Conservation (phyloP, 73 alveolate species). For the Paramecium sonneborni region DNA sequence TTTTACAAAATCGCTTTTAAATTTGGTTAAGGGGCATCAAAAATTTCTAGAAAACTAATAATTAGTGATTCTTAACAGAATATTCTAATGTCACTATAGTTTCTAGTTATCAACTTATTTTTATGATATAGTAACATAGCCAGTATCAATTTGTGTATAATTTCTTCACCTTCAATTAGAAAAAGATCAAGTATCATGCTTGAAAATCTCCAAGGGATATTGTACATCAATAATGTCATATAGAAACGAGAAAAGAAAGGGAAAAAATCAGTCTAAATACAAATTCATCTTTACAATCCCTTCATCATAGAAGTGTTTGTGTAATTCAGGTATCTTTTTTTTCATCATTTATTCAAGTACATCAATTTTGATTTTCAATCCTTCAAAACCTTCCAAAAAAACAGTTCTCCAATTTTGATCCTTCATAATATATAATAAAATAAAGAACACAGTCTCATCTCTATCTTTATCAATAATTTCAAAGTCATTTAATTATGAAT, state of each 20-base stretch:
- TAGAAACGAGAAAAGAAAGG: not conserved
- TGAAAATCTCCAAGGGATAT: constrained; percentile 1
- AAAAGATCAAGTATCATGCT: constrained; percentile 15
- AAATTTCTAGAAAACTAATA: not conserved
- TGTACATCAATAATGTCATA: constrained; percentile 22
- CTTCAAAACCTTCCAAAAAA: constrained; percentile 7
- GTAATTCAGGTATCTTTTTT: constrained; percentile 33
- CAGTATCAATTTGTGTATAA: constrained; percentile 13
- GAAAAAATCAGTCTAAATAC: constrained; percentile 15
- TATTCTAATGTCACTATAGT: not conserved
- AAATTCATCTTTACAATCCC: constrained; percentile 19
- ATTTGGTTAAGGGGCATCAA: not conserved
- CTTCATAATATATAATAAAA: not conserved
- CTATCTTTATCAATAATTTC: constrained; percentile 4
- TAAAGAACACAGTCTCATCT: constrained; percentile 21
- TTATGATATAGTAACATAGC: constrained; percentile 29
- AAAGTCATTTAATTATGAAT: not conserved
- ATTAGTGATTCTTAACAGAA: not conserved
- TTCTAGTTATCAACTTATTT: not conserved
- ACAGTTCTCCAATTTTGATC: constrained; percentile 3
- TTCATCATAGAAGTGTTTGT: constrained; percentile 21
- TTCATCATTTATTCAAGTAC: not conserved
- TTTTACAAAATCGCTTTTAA: not conserved
- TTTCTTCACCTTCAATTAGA: constrained; percentile 2
- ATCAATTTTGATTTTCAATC: not conserved